Evolutionary conservation across 768 basidiomycete genomes (phyloP).

Genomic region (Suillus fuscotomentosus): DNA sequence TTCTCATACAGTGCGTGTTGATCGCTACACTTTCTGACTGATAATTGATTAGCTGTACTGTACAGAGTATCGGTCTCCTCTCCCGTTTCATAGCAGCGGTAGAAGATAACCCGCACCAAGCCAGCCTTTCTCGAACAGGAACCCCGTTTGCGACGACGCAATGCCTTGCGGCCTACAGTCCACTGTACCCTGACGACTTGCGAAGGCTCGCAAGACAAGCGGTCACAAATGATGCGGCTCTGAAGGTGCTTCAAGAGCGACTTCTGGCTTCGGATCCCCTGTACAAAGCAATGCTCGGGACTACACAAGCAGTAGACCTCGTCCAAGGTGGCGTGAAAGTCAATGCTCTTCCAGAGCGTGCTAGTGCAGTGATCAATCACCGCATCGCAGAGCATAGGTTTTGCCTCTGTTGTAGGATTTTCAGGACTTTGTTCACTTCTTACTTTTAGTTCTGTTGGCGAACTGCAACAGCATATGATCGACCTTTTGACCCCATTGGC

Average conservation of each 20-base stretch:
- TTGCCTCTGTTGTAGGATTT: constrained; percentile 4
- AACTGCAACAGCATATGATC: constrained; percentile 18
- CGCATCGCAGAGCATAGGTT: constrained; percentile 65
- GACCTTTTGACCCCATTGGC: constrained; percentile 42
- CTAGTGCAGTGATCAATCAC: constrained; percentile 65
- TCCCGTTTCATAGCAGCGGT: constrained; percentile 60
- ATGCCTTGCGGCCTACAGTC: constrained; percentile 62
- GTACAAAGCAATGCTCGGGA: constrained; percentile 50
- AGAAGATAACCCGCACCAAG: constrained; percentile 57
- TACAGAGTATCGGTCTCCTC: constrained; percentile 74
- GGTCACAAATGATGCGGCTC: constrained; percentile 41
- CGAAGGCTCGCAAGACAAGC: constrained; percentile 47
- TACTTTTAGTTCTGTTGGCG: constrained; percentile 14
- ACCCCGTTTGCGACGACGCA: constrained; percentile 34
- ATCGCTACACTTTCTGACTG: neutral
- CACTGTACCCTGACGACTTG: constrained; percentile 44
- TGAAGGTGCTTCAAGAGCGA: constrained; percentile 46
- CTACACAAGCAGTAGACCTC: constrained; percentile 75
- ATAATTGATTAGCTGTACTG: neutral
- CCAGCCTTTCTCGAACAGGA: constrained; percentile 40
- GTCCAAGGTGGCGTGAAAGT: constrained; percentile 62
- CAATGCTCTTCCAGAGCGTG: constrained; percentile 77
- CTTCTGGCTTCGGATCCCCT: constrained; percentile 18
- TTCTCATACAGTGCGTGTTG: constrained; percentile 57
- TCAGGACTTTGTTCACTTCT: neutral